Conservation (phyloP, 805 yeast genomes). For the Ogataea chonburiensis region DNA sequence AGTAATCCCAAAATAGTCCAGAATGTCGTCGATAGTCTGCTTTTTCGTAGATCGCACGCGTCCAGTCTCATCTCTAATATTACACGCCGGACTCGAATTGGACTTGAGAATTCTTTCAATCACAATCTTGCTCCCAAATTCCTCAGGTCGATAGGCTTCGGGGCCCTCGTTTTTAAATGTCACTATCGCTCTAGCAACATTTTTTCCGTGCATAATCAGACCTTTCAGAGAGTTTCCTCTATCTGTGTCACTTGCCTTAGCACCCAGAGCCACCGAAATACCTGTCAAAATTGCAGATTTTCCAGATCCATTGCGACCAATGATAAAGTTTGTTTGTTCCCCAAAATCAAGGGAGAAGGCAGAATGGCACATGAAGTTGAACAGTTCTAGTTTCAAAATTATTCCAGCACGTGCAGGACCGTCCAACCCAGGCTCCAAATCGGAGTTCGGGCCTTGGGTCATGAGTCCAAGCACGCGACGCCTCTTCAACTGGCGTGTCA, state of each 20-base stretch:
- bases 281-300: conserved; percentile 88
- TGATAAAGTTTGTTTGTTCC: conserved; percentile 78
- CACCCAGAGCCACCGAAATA: conserved; percentile 82
- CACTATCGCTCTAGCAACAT: conserved; percentile 65
- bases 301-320: conserved; percentile 91
- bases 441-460: conserved; percentile 24
- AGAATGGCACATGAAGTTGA: conserved; percentile 89
- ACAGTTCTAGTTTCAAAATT: conserved; percentile 58
- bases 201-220: conserved; percentile 73
- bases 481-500: conserved; percentile 23
- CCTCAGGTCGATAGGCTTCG: conserved; percentile 62
- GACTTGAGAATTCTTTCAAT: conserved; percentile 65
- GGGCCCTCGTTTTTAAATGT: conserved; percentile 61
- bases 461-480: conserved; percentile 21
- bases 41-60: conserved; percentile 58
- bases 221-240: conserved; percentile 73
- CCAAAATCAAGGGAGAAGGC: conserved; percentile 74
- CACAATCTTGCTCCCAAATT: conserved; percentile 65
- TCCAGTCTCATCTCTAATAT: conserved; percentile 51
- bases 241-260: conserved; percentile 82
- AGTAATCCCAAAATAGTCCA: conserved; percentile 70
- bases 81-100: conserved; percentile 53
- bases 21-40: conserved; percentile 62
- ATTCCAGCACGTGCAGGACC: conserved; percentile 58
- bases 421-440: conserved; percentile 19